Evolutionary conservation across 2,329 filamentous ascomycete genomes (phyloP), one percentile per base, ranked within the genome.

Genomic region (Ophiostoma sp.): DNA sequence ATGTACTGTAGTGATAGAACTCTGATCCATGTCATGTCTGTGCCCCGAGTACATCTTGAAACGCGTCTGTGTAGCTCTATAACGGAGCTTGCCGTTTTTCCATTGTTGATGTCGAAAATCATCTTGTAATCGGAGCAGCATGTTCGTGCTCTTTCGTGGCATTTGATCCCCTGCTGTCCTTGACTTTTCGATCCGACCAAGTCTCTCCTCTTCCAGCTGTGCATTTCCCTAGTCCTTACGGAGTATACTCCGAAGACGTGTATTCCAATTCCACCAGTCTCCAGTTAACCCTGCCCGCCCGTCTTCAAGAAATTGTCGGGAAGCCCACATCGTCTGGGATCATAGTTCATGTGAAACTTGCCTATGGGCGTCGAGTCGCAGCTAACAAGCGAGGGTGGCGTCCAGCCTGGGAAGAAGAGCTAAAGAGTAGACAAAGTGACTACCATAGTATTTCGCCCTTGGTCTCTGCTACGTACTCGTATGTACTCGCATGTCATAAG

Each of bases 331-430:
- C 31, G 52, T 57, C 52, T 5, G 13, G 27, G 27, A 62, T n/a
- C 57, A 62, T 17, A 20, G 27, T 27, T 11, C 27, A 62, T 62
- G 57, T 62, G 57, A 62, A 62, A 62, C 57, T 62, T 62, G 57
- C 13, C 57, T 31, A 15, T 33, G 27, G 27, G 15, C 17, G 57
- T 62, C 13, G 27, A 62, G 57, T 62, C 57, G 57, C 27, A 62
- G 57, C 57, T 62, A 31, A 33, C 57, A 62, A 62, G 57, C 57
- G 27, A 62, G 57, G 48, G 57, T 62, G 57, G 57, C 57, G 57
- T 62, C 11, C 57, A 31, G 15, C 7, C 23, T n/a, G 7, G 20
- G 5, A 57, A 27, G 6, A 27, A n/a, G 11, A 31, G n/a, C 39
- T 41, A 41, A 41, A 11, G 39, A 41, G 39, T 41, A 41, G n/a